A percentile compares a stretch with the other conserved stretches of the same genome.
Evolutionary conservation across 2,329 filamentous ascomycete species (phyloP).

Genomic region (Claviceps cyperi): DNA sequence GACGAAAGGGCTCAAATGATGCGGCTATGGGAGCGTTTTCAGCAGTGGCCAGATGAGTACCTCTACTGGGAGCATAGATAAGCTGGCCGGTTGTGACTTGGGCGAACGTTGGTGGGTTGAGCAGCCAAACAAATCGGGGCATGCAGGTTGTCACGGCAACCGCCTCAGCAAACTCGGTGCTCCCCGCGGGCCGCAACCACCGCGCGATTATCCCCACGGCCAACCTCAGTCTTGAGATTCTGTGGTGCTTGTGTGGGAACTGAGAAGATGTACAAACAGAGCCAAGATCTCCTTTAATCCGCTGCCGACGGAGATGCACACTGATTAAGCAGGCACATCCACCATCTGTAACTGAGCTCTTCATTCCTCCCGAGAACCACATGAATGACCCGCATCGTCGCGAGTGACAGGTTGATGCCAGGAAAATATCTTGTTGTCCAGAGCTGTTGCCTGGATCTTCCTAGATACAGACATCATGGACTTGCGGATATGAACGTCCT

Average conservation of each 20-base stretch:
- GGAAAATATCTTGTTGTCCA: too few species aligned
- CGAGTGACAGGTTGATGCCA: too few species aligned
- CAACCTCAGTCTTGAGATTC: neutral
- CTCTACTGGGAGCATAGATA: neutral
- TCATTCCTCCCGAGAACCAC: neutral
- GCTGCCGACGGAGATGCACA: neutral
- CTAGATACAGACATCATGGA: too few species aligned
- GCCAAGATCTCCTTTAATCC: neutral
- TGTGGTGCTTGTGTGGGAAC: neutral
- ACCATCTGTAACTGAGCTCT: neutral
- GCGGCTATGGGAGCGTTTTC: neutral
- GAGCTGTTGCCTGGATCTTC: too few species aligned
- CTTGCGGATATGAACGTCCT: too few species aligned
- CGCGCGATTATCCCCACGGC: neutral
- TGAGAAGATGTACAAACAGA: neutral
- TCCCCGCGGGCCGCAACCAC: neutral
- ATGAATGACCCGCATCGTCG: neutral
- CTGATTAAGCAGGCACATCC: neutral
- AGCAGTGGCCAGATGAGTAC: neutral
- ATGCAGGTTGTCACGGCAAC: constrained; percentile 6
- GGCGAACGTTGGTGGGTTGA: neutral
- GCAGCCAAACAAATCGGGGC: neutral
- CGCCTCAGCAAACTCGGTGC: neutral
- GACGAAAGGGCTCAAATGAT: neutral
- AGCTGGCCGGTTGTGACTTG: neutral